Evolutionary conservation across 1,139 yeast species (phyloP).

Genomic region (Saccharomyces hybrid): DNA sequence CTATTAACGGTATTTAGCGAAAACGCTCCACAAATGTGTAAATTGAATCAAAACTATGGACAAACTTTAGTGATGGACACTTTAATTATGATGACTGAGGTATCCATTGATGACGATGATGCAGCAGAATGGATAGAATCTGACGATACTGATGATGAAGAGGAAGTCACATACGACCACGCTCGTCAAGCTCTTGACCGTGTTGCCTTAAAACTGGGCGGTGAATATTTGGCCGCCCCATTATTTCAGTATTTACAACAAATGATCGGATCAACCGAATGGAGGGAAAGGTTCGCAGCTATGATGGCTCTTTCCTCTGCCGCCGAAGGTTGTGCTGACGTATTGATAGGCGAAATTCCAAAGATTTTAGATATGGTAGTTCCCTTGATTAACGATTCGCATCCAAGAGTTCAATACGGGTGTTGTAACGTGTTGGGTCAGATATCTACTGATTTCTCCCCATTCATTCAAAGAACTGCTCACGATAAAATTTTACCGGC

Average conservation of each 20-base stretch:
- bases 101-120: slow-evolving; percentile 76
- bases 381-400: slow-evolving; percentile 74
- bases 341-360: slow-evolving; percentile 73
- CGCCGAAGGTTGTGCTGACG: slow-evolving; percentile 95
- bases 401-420: slow-evolving; percentile 93
- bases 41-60: slow-evolving; percentile 65
- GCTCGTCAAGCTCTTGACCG: slow-evolving; percentile 93
- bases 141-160: slow-evolving; percentile 74
- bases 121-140: slow-evolving; percentile 82
- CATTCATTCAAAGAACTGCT: slow-evolving; percentile 70
- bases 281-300: slow-evolving; percentile 97
- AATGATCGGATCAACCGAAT: slow-evolving; percentile 64
- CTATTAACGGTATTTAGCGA: slow-evolving; percentile 84
- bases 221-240: slow-evolving; percentile 76
- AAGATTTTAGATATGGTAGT: slow-evolving; percentile 73
- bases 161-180: slow-evolving; percentile 80
- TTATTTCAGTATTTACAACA: slow-evolving; percentile 79
- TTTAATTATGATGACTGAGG: slow-evolving; percentile 84
- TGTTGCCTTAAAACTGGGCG: slow-evolving; percentile 74
- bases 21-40: slow-evolving; percentile 93
- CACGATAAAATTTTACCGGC: slow-evolving; percentile 81
- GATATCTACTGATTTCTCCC: slow-evolving; percentile 96
- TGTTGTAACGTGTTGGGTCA: slow-evolving; percentile 96
- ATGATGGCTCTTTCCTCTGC: slow-evolving; percentile 94
- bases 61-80: slow-evolving; percentile 66